Base-by-base conservation (phyloP, 2,329 filamentous ascomycete species). In the Onygena corvina region DNA sequence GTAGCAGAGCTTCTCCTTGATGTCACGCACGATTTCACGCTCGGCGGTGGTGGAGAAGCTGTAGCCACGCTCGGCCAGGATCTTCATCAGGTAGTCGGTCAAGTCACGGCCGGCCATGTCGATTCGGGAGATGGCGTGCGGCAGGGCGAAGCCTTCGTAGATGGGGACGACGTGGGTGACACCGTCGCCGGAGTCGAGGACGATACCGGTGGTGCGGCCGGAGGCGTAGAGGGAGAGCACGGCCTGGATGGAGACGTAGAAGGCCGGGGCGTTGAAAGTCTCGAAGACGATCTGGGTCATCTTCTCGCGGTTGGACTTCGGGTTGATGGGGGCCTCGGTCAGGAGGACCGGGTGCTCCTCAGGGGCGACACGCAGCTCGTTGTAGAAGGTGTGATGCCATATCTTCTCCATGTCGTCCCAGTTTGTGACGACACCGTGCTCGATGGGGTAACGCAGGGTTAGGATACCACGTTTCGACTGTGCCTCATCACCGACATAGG, bases 391-490 rank as follows among this genome's bases (percentile, higher is more conserved):
- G 86, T 98, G 92, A 76, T 98, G 92, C 92, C 92, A 98, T 66
- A 98, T 96, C 84, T 96, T 96, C 81, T 96, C 92, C 92, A 96
- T 96, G 75, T 96, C 92, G 73, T 98, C 92, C 92, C 92, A 98
- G 86, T 96, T 96, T 77, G 92, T 98, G 71, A 98, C 92, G 67
- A 98, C 92, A 92, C 92, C 92, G 83, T 98, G 92, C 82, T 98
- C 92, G 72, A 98, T 98, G 70, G 92, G 92, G 77, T 98, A 98
- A 79, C 92, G 84, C 71, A 98, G 82, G 58, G 90, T 96, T 65
- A 98, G 83, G 77, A 98, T 96, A 94, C 92, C 92, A 92, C 92
- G 90, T 89, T 98, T 98, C 71, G 92, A 98, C 80, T 98, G 92
- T 76, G 92, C 92, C 81, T 98, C 92, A 77, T 98, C 92, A 81